Percentiles rank a stretch among this genome's conserved stretches.
Evolutionary conservation across 2,329 filamentous ascomycete species (phyloP).

Genomic region (Tolypocladium paradoxum): DNA sequence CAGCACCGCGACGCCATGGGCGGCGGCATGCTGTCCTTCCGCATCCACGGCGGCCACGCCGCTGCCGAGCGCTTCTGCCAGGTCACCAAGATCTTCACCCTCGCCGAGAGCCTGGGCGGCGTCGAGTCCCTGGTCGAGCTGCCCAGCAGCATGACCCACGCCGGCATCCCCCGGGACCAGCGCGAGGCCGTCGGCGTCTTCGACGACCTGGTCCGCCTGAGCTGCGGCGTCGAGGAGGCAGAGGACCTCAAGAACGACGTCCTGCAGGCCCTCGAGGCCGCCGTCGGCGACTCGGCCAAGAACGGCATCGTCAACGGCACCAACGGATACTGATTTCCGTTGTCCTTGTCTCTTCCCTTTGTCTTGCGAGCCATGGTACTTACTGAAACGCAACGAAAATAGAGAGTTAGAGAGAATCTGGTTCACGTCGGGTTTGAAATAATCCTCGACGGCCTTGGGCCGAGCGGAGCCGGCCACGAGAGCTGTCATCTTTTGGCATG

Average conservation of each 20-base stretch:
- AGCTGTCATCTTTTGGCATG: background rate
- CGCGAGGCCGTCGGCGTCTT: slow-evolving; percentile 88
- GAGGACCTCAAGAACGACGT: slow-evolving; percentile 77
- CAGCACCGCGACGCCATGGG: slow-evolving; percentile 93
- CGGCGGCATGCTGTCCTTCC: slow-evolving; percentile 95
- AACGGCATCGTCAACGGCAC: slow-evolving; percentile 16
- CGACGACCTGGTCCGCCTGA: slow-evolving; percentile 86
- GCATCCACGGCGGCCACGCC: slow-evolving; percentile 73
- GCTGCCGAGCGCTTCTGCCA: slow-evolving; percentile 92
- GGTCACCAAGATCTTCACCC: slow-evolving; percentile 76
- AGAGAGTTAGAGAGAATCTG: slow-evolving; percentile 2
- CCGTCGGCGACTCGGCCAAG: slow-evolving; percentile 33
- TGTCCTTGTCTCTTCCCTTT: background rate
- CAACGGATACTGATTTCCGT: slow-evolving; percentile 12
- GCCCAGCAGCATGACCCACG: slow-evolving; percentile 92
- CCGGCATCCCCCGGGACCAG: slow-evolving; percentile 83
- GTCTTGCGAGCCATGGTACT: background rate
- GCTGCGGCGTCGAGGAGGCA: slow-evolving; percentile 87
- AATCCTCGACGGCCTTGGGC: background rate
- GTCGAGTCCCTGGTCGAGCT: slow-evolving; percentile 89
- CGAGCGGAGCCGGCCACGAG: background rate
- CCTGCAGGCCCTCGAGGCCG: slow-evolving; percentile 69
- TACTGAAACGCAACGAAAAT: background rate
- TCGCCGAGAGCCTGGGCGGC: slow-evolving; percentile 86
- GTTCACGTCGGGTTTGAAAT: background rate